Percentiles rank a stretch among this genome's conserved stretches.
Evolutionary conservation across 805 yeast species (phyloP).

Genomic region (Scheffersomyces spartinae): DNA sequence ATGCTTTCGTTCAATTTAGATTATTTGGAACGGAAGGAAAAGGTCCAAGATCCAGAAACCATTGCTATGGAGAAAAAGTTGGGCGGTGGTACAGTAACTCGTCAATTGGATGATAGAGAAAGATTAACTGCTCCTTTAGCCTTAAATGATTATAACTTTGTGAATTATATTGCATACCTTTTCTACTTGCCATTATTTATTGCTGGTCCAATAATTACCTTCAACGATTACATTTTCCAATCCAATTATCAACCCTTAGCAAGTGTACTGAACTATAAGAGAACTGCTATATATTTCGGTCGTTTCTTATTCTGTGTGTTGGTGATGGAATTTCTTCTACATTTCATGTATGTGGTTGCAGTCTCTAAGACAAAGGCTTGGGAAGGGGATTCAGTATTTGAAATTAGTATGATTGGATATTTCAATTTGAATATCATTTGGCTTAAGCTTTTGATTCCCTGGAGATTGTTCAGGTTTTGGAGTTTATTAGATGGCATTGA

Average conservation of each 20-base stretch:
- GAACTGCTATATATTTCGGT: conserved; percentile 49
- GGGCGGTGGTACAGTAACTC: conserved; percentile 3
- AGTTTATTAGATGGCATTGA: conserved; percentile 84
- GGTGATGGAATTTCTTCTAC: conserved; percentile 83
- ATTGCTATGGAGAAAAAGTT: conserved; percentile 1
- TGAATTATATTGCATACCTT: conserved; percentile 64
- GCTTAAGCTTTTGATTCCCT: conserved; percentile 87
- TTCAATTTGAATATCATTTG: conserved; percentile 86
- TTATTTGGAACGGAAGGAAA: conserved; percentile 35
- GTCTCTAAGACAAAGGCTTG: conserved; percentile 84
- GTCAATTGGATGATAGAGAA: conserved; percentile 48
- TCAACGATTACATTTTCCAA: conserved; percentile 83
- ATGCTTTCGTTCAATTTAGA: conserved; percentile 79
- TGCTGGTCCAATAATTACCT: conserved; percentile 92
- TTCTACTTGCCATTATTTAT: conserved; percentile 82
- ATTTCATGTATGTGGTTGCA: conserved; percentile 87
- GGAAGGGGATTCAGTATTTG: conserved; percentile 82
- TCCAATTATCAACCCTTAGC: conserved; percentile 40
- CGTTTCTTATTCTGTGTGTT: conserved; percentile 65
- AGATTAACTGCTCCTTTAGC: conserved; percentile 57
- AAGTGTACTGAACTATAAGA: conserved; percentile 39
- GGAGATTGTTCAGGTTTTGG: conserved; percentile 95
- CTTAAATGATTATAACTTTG: conserved; percentile 44
- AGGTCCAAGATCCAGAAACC: conserved; percentile 4
- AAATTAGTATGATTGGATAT: conserved; percentile 87